Evolutionary conservation across 352 stramenopile species (phyloP).

Genomic region (Globisporangium splendens): DNA sequence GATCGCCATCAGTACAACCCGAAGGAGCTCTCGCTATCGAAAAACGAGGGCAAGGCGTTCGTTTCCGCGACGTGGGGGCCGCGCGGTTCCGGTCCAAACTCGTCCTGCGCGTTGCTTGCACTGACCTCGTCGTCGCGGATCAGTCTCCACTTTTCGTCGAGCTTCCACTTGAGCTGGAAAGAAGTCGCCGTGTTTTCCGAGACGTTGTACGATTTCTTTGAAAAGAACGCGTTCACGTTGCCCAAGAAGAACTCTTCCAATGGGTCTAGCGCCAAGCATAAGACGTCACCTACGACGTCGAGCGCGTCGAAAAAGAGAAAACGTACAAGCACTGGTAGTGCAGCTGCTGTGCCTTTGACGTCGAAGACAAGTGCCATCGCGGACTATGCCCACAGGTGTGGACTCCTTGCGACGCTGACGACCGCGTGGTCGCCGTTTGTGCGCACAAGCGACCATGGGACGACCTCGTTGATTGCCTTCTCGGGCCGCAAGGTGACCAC

Average conservation of each 20-base stretch:
- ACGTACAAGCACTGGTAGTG: not conserved
- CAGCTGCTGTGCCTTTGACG: not conserved
- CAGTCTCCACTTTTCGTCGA: constrained; percentile 72
- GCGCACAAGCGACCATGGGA: constrained; percentile 31
- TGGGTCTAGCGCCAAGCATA: not conserved
- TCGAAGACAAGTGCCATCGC: constrained; percentile 30
- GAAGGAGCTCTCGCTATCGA: constrained; percentile 79
- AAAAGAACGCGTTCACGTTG: constrained; percentile 34
- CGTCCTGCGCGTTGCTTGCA: constrained; percentile 61
- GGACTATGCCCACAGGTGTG: constrained; percentile 58
- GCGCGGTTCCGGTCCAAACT: constrained; percentile 65
- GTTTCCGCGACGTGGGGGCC: constrained; percentile 65
- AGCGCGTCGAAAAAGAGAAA: constrained; percentile 26
- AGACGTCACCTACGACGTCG: not conserved
- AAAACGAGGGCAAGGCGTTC: constrained; percentile 61
- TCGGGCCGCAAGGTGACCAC: constrained; percentile 60
- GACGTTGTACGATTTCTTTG: constrained; percentile 58
- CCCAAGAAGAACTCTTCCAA: constrained; percentile 1
- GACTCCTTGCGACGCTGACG: constrained; percentile 56
- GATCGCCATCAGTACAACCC: constrained; percentile 77
- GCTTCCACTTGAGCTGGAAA: constrained; percentile 79
- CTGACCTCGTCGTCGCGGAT: constrained; percentile 57
- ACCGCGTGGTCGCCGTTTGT: constrained; percentile 75
- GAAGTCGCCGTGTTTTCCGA: constrained; percentile 71
- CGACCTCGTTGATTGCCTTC: constrained; percentile 65